Evolutionary conservation across 1,284 basidiomycete genomes (phyloP), one percentile per base, ranked within the genome.

Genomic region (Amylostereum areolatum): DNA sequence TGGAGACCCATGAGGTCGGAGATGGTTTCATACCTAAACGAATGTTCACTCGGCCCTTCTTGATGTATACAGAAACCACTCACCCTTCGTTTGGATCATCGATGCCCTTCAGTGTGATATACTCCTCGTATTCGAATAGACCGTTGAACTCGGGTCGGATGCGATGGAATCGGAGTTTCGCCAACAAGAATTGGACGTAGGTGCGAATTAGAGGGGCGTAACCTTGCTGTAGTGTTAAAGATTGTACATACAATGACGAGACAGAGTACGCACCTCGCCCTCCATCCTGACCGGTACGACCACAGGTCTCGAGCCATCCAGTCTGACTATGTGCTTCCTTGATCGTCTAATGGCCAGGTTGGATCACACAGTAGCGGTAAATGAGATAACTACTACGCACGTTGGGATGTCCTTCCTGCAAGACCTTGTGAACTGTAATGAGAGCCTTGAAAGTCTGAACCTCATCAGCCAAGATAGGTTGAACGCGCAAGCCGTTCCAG

Each of bases 21-120:
- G 57, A 97, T 97, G 1, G 93, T 97, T 68, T 97, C 94, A 61
- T 95, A 97, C 45, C 93, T 95, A 59, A 5, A 72, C 32, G 57
- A 35, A n/a, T 41, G 40, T 45, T 55, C 37, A 56, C 37, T 39
- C 43, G 11, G 52, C 12, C 30, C n/a, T 28, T 7, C 24, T 12
- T 43, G 11, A 43, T 24, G 4, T 43, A 25, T 28, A 27, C 6
- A 35, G 29, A 10, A 29, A 27, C 48, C 25, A 66, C 84, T 56
- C 65, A 96, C 92, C 94, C 94, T 75, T 97, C 94, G 63, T 97
- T 97, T 7, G 94, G 94, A 73, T 97, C 93, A 65, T 97, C 92
- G 56, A 97, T 96, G 42, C 92, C 92, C 67, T 96, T 95, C 59
- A 97, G 72, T 25, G 90, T 92, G 58, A 97, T 84, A 66, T 97